Evolutionary conservation across 2,329 filamentous ascomycete genomes (phyloP).

Genomic region (Calonectria pseudoreteaudii): DNA sequence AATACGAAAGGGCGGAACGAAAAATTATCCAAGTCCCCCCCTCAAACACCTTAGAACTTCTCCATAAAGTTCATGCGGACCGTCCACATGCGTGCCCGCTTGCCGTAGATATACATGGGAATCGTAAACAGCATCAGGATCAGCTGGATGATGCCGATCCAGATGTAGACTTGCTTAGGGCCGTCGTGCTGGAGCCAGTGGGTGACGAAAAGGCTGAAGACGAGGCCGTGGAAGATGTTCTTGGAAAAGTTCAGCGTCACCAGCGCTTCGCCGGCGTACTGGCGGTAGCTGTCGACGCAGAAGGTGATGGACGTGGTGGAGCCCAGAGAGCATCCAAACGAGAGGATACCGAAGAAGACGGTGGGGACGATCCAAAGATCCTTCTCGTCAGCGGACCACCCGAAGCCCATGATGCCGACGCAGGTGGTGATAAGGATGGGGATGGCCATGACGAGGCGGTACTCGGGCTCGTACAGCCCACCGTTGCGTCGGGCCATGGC

Average conservation of each 20-base stretch:
- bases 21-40: no score
- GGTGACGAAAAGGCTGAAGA: slow-evolving; percentile 90
- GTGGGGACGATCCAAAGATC: slow-evolving; percentile 93
- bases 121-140: slow-evolving; percentile 79
- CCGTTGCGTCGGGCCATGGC: slow-evolving; percentile 87
- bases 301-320: slow-evolving; percentile 95
- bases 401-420: slow-evolving; percentile 92
- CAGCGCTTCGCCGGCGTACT: slow-evolving; percentile 93
- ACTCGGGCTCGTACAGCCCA: slow-evolving; percentile 96
- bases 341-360: slow-evolving; percentile 90
- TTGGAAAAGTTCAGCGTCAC: slow-evolving; percentile 96
- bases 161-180: slow-evolving; percentile 81
- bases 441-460: slow-evolving; percentile 86
- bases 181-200: slow-evolving; percentile 84
- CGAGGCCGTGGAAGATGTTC: slow-evolving; percentile 90
- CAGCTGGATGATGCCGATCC: slow-evolving; percentile 87
- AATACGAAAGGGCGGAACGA: no score
- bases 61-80: slow-evolving; percentile 89
- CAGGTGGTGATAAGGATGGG: slow-evolving; percentile 83
- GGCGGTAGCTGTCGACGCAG: slow-evolving; percentile 90
- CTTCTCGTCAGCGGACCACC: slow-evolving; percentile 84
- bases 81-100: slow-evolving; percentile 94
- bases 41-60: slow-evolving; percentile 64
- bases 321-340: slow-evolving; percentile 90
- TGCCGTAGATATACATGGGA: slow-evolving; percentile 95